A percentile compares a stretch with the other conserved stretches of the same genome.
These are phyloP conservation scores for Circinella minor DNA, from an alignment of 371 early-diverging fungal species.

Conservation along the genomic window DNA sequence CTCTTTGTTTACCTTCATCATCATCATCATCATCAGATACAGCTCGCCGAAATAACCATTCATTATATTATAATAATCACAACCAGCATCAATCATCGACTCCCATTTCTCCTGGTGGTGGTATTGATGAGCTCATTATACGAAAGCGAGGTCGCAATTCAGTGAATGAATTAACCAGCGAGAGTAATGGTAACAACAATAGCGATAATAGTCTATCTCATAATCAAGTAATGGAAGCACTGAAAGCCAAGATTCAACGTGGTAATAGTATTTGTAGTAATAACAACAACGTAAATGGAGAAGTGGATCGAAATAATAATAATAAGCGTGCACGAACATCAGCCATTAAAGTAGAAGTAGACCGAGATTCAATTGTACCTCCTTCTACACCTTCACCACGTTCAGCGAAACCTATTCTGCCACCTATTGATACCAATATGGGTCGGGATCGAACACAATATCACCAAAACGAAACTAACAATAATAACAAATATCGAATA, in stretches of 20 bases:
- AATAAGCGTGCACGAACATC: neutral
- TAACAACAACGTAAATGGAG: neutral
- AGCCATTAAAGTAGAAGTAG: neutral
- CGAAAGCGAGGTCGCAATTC: neutral
- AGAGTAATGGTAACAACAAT: neutral
- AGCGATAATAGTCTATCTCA: conserved; percentile 27
- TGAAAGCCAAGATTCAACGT: conserved; percentile 52
- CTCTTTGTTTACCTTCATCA: conserved; percentile 37
- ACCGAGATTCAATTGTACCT: neutral
- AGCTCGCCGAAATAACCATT: conserved; percentile 14
- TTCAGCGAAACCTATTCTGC: conserved; percentile 35
- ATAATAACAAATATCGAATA: neutral
- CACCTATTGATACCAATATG: conserved; percentile 44
- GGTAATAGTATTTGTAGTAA: conserved; percentile 13
- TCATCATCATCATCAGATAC: conserved; percentile 19
- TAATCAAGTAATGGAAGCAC: conserved; percentile 50
- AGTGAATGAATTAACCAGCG: neutral
- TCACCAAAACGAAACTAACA: neutral
- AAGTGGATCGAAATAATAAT: neutral
- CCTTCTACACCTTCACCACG: conserved; percentile 24
- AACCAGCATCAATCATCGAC: conserved; percentile 20
- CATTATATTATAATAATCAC: neutral
- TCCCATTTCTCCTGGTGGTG: conserved; percentile 23
- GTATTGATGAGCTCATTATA: neutral
- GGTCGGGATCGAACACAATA: conserved; percentile 13